Conservation (phyloP, 495 filamentous ascomycete species). For the Lineolata rhizophorae region DNA sequence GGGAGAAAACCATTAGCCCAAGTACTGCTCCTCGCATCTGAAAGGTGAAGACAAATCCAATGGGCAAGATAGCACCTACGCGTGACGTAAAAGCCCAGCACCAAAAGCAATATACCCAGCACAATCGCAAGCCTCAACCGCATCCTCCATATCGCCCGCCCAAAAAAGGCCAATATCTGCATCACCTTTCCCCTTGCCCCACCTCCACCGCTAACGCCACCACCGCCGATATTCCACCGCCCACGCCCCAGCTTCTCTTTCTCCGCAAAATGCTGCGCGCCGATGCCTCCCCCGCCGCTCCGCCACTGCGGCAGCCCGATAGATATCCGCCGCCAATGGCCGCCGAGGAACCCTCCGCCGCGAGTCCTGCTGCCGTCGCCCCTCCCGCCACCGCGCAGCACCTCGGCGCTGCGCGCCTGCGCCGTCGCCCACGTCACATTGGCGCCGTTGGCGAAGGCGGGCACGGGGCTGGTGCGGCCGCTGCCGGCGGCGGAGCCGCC, state of each 20-base stretch:
- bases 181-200: conserved; percentile 16
- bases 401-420: conserved; percentile 55
- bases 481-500: conserved; percentile 35
- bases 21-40: background rate
- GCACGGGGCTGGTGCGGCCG: conserved; percentile 43
- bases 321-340: conserved; percentile 50
- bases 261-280: conserved; percentile 32
- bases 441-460: conserved; percentile 17
- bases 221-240: conserved; percentile 18
- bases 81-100: conserved; percentile 44
- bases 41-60: conserved; percentile 23
- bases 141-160: conserved; percentile 24
- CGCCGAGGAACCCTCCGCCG: too few relatives aligned
- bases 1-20: conserved; percentile 6
- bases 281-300: too few relatives aligned
- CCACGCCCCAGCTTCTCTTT: conserved; percentile 52
- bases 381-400: conserved; percentile 50
- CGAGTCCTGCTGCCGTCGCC: too few relatives aligned
- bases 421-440: conserved; percentile 58
- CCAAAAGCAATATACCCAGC: conserved; percentile 34
- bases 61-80: conserved; percentile 33
- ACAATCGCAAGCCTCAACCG: conserved; percentile 37
- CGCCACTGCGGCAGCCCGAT: conserved; percentile 53
- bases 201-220: too few relatives aligned
- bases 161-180: conserved; percentile 14